Percentiles rank a stretch among this genome's conserved stretches.
Evolutionary conservation across 345 rosid species (phyloP).

Genomic region (Populus alba): DNA sequence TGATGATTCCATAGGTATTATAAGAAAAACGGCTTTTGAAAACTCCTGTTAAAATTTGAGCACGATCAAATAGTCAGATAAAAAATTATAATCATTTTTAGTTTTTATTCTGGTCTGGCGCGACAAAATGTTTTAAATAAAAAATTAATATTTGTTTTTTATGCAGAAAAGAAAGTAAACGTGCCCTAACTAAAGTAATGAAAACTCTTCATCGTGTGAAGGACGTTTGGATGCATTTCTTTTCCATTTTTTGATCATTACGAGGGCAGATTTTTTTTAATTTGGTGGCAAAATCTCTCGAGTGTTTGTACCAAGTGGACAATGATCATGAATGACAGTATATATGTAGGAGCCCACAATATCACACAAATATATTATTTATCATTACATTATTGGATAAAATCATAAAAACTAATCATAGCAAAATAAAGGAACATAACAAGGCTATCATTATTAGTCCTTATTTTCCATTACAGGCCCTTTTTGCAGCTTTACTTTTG

Average conservation of each 20-base stretch:
- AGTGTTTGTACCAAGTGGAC: background rate
- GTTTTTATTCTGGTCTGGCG: no score
- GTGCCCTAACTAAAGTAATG: background rate
- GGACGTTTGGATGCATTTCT: no score
- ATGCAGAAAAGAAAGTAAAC: background rate
- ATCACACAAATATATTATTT: background rate
- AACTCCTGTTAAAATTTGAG: no score
- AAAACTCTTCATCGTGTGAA: background rate
- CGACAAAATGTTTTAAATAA: no score
- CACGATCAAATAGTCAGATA: fast-evolving
- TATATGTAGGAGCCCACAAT: slow-evolving; percentile 19
- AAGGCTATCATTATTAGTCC: background rate
- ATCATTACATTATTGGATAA: background rate
- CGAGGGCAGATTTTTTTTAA: no score
- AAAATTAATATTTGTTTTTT: no score
- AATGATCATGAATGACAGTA: background rate
- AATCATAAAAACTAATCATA: background rate
- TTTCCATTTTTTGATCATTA: no score
- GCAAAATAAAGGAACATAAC: background rate
- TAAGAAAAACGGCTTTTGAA: no score
- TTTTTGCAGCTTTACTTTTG: background rate
- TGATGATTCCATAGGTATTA: no score
- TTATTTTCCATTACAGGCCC: background rate
- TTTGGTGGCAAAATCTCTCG: no score
- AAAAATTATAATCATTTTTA: no score